Base-by-base conservation (phyloP, 2,329 filamentous ascomycete species). In the Apiospora sp. region DNA sequence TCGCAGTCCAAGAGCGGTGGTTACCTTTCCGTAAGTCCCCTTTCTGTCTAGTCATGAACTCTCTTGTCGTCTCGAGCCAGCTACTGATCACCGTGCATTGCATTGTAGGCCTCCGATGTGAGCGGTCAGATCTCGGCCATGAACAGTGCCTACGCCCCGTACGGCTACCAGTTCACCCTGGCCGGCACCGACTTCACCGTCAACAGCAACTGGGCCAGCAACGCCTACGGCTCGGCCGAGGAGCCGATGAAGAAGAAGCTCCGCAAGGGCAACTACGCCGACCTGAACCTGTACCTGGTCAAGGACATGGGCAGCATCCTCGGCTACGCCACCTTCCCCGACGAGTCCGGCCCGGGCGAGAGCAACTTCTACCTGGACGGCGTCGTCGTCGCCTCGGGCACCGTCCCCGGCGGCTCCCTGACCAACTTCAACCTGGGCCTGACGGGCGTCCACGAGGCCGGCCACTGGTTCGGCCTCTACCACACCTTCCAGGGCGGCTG, bases 241-340 rank as follows among this genome's bases (percentile, higher is more conserved):
- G 70, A 80, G 70, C 79, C 75, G 2, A 87, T 87, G 85, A 87
- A 87, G 82, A 77, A 73, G 51, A 76, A 81, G 37, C 85, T 87
- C 13, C 84, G 84, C 73, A 81, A 84, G 78, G 86, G 86, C 67
- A 80, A 81, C 72, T 87, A 87, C 78, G 73, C 77, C 14, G 79
- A 83, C 74, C 82, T 87, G 71, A 87, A 87, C 81, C 58, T 87
- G 61, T 87, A 87, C 82, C 85, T 86, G 79, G 79, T 84, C 70
- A 77, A 77, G 27, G 74, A 77, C 67, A 78, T 86, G 24, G 77
- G 75, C 64, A 80, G 78, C 69, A 24, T 51, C 30, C 80, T 87
- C 12, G 84, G 86, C 16, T 85, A 86, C 80, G 86, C 83, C 81
- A 86, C 85, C 80, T 86, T 85, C 81, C 86, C 85, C 30, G 80